These are phyloP conservation scores for Aspergillus hancockii DNA, from an alignment of 495 filamentous ascomycete species.

Conservation along the genomic window DNA sequence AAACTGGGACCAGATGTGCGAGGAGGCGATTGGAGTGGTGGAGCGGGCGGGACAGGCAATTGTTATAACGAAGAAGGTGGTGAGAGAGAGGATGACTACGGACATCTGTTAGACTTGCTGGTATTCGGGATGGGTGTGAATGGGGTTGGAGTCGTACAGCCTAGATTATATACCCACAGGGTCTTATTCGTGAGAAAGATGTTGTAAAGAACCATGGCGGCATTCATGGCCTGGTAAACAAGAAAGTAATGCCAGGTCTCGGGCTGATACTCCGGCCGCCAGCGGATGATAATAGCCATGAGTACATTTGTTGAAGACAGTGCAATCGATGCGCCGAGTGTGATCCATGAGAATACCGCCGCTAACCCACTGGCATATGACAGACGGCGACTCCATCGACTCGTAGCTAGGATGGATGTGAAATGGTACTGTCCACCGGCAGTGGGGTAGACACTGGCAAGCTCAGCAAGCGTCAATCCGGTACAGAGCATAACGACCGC, in stretches of 20 bases:
- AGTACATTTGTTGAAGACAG: constrained; percentile 25
- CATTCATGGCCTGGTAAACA: constrained; percentile 41
- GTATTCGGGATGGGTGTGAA: not conserved
- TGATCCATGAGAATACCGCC: constrained; percentile 32
- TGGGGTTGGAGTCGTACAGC: constrained; percentile 22
- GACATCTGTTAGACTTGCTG: not conserved
- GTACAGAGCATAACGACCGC: constrained; percentile 33
- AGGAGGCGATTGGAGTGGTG: constrained; percentile 20
- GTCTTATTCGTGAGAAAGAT: constrained; percentile 29
- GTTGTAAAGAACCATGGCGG: constrained; percentile 29
- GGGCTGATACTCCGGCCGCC: constrained; percentile 25
- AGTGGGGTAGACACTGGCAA: constrained; percentile 53
- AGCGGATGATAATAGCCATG: constrained; percentile 31
- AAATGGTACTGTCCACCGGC: constrained; percentile 52
- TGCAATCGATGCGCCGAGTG: constrained; percentile 24
- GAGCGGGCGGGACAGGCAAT: constrained; percentile 32
- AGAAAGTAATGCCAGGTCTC: constrained; percentile 40
- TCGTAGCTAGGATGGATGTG: constrained; percentile 32
- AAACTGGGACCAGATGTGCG: constrained; percentile 27
- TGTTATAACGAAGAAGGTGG: constrained; percentile 28
- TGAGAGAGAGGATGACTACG: constrained; percentile 28
- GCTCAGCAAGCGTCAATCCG: constrained; percentile 49
- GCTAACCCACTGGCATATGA: constrained; percentile 32
- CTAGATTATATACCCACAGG: constrained; percentile 35
- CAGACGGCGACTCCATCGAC: constrained; percentile 23